These are phyloP conservation scores for Ceratopteris richardii DNA, from an alignment of 75 land plant species.

Conservation along the genomic window DNA sequence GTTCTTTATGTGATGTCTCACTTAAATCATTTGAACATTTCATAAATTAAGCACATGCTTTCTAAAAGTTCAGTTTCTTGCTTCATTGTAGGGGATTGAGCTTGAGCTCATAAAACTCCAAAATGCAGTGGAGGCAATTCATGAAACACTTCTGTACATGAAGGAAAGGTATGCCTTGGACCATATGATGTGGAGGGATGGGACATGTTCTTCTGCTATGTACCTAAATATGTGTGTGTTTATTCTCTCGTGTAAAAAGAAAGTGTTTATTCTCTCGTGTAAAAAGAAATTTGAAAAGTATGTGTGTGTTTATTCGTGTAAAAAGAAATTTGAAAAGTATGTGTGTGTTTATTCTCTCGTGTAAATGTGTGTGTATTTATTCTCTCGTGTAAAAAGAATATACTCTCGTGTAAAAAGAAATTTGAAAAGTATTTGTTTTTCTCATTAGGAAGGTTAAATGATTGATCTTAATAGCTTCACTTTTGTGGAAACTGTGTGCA, in stretches of 20 bases:
- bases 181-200: background rate
- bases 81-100: constrained; percentile 58
- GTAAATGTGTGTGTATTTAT: too few species aligned
- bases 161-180: constrained; percentile 40
- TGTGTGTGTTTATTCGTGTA: background rate
- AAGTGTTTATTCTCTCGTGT: background rate
- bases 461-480: too few species aligned
- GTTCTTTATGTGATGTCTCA: background rate
- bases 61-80: background rate
- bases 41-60: background rate
- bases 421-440: too few species aligned
- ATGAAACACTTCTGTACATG: constrained; percentile 55
- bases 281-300: background rate
- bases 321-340: background rate
- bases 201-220: background rate
- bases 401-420: too few species aligned
- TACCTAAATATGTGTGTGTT: background rate
- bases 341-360: background rate
- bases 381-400: too few species aligned
- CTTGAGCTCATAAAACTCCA: constrained; percentile 78
- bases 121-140: constrained; percentile 66
- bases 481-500: too few species aligned
- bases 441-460: too few species aligned
- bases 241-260: background rate
- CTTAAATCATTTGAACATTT: background rate